Evolutionary conservation across 2,329 filamentous ascomycete genomes (phyloP), one percentile per base, ranked within the genome.

Genomic region (Apiospora phragmitis): DNA sequence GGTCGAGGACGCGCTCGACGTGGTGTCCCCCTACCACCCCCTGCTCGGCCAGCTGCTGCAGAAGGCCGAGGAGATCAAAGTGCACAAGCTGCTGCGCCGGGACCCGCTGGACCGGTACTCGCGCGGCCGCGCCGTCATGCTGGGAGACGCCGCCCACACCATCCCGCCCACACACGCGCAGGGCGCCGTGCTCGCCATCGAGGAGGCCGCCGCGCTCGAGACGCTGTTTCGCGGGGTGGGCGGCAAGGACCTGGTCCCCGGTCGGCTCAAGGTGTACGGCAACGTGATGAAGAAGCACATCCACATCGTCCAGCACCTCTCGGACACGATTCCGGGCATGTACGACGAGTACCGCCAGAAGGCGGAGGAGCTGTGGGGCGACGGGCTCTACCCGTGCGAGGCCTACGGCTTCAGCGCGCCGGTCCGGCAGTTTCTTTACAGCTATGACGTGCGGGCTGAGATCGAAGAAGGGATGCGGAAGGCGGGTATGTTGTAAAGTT

Each of bases 111-210:
- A 65, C 21, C 42, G 12, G n/a, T 69, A 68, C 68, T 38, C 32
- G 21, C 65, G 45, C 18, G 72, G 72, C 16, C 69, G 70, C 18
- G 72, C 72, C n/a, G 71, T 71, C 8, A 26, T 73, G 1, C 24
- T 73, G 6, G 72, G 71, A 41, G 72, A 73, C 49, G 71, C 72
- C 7, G 71, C 71, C 4, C 70, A 72, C 42, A 69, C 71, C 41
- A 32, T 72, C 41, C 49, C 70, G 65, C 71, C 71, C 38, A 71
- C 70, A 6, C 72, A 73, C 45, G 71, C 71, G 11, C 71, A 72
- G 45, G 71, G 70, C 5, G 71, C 70, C 5, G 68, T 69, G 21
- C 35, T 71, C 9, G 70, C 70, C 51, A 65, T 72, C 29, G 71
- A 72, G 32, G 71, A 72, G 41, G 71, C 71, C 4, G 71, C 71